Base-by-base conservation (phyloP, 2,329 filamentous ascomycete genomes). In the Scorias spongiosa region DNA sequence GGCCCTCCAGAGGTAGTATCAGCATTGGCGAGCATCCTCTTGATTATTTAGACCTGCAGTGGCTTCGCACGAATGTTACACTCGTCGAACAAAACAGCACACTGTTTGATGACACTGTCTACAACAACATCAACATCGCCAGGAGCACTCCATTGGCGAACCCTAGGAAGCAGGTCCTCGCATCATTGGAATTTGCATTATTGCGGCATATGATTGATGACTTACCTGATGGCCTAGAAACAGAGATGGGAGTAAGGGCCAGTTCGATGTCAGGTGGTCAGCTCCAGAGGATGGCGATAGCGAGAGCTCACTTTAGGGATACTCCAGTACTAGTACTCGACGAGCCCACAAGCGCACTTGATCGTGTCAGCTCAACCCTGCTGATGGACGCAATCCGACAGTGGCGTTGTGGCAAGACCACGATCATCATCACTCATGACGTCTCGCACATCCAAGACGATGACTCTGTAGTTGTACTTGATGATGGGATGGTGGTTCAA, bases 391-490 rank as follows among this genome's bases (percentile, higher is more conserved):
- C 79, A 0, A 80, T 95, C 42, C 72, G 85, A 7, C 57, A 72
- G 15, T 95, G 87, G 89, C 73, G 91, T 17, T 67, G 65, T 30
- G 80, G 75, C 0, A 91, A 84, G 58, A 95, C 88, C 0, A 96
- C 89, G 0, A 84, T 96, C 42, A 77, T 96, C 51, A 89, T 96
- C 53, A 95, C 91, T 0, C 89, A 96, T 55, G 86, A 96, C 50
- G 74, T 91, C 29, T 73, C 76, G 0, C 82, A 89, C 51, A 89
- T 96, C 9, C 60, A 65, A 4, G 65, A 76, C 0, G 60, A 78
- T 0, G 87, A 96, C 49, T 88, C 81, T 48, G 73, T 93, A 0
- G 93, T 88, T 51, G 73, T 94, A 10, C 66, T 96, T 57, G 80
- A 89, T 29, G 64, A 77, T 10, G 81, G 84, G 0, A 58, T 57